Base-by-base conservation (phyloP, 2,329 filamentous ascomycete genomes). In the Cadophora luteo-olivacea region DNA sequence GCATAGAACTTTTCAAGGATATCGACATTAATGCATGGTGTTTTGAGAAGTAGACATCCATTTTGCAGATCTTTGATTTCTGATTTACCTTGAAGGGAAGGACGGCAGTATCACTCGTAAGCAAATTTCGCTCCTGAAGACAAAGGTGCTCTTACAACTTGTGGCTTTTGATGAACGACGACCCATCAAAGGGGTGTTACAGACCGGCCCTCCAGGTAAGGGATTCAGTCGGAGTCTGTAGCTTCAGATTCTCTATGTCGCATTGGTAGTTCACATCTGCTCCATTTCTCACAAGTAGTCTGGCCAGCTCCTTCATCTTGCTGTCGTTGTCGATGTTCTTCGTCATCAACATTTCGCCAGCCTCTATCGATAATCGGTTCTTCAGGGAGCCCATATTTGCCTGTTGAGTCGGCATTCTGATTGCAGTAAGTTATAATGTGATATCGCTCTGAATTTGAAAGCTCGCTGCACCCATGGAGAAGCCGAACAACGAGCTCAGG, bases 261-360 rank as follows among this genome's bases (percentile, higher is more conserved):
- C 51, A 54, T 54, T 54, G 29, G 14, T 54, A 54, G 24, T 54
- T 54, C 22, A 54, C 51, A 54, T 54, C 51, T 54, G 51, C 51
- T 25, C 24, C 51, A 25, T 54, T 54, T 9, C 29, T 29, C 8
- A 29, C 51, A 24, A 54, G 14, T 3, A 54, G 1, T 29, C 24
- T 25, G 9, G 51, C 51, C 24, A 54, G 51, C 16, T 54, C 24
- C 29, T 29, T 54, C 51, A 54, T 54, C 24, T 54, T 54, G 22
- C 51, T 29, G 24, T 16, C 24, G 14, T 29, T 54, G 0, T 54
- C 51, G 4, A 54, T 54, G 51, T 29, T 54, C 3, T 29, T 29
- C 24, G 24, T 54, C 24, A 16, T 16, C 24, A 29, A 12, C 19
- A 16, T 45, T 14, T 11, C 41, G 24, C 51, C 8, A 29, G 14